Evolutionary conservation across 495 filamentous ascomycete species (phyloP).

Genomic region (Aspergillus heteromorphus): DNA sequence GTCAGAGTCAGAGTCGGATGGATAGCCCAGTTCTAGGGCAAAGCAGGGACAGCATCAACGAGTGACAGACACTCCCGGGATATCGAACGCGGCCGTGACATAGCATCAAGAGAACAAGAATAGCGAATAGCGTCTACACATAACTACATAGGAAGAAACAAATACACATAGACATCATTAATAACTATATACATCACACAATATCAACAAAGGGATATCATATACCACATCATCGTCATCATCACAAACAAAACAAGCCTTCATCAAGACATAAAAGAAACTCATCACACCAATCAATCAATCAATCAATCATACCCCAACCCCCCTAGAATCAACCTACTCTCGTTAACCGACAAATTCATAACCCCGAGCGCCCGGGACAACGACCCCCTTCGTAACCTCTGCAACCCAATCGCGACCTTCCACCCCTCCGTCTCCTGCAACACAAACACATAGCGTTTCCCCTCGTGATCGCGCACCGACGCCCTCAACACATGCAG

Average conservation of each 20-base stretch:
- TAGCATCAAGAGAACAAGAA: too few species aligned
- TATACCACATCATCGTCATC: too few species aligned
- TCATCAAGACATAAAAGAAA: too few species aligned
- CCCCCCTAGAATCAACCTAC: constrained; percentile 12
- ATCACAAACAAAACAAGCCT: too few species aligned
- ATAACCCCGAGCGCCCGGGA: constrained; percentile 59
- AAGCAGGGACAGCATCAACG: too few species aligned
- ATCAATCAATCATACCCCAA: constrained; percentile 6
- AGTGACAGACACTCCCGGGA: too few species aligned
- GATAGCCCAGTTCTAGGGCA: too few species aligned
- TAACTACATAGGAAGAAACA: not conserved
- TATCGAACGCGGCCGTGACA: too few species aligned
- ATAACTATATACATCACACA: not conserved
- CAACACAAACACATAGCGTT: constrained; percentile 77
- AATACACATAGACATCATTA: not conserved
- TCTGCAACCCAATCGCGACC: constrained; percentile 72
- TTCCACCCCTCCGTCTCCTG: constrained; percentile 89
- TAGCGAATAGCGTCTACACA: not conserved
- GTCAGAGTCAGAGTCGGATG: too few species aligned
- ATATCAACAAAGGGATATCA: not conserved
- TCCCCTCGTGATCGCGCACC: constrained; percentile 77
- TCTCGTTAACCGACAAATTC: constrained; percentile 14
- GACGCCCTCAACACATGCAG: constrained; percentile 78
- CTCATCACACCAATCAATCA: not conserved
- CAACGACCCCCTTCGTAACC: constrained; percentile 65